A percentile compares a stretch with the other conserved stretches of the same genome.
phyloP scores from a whole-genome alignment of 139 green algal species.

The Chlamydomonas incerta region DNA sequence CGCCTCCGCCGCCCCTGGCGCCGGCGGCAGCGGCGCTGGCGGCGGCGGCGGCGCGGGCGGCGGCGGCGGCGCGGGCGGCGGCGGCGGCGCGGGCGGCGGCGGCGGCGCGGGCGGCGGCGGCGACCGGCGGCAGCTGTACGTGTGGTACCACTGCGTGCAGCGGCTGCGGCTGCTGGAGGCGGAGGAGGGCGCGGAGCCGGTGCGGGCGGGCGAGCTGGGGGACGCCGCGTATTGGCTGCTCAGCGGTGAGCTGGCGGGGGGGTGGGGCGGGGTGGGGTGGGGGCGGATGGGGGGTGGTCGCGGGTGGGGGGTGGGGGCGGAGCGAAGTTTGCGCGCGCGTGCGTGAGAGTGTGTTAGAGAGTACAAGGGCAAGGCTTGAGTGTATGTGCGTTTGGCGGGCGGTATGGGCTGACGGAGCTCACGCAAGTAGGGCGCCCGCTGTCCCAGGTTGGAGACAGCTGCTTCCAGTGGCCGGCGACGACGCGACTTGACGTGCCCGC shows the following conservation, averaged over 20 bases:
- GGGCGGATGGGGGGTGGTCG: background rate
- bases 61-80: no score
- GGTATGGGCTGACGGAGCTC: no score
- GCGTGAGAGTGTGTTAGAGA: no score
- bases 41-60: no score
- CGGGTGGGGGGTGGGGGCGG: background rate
- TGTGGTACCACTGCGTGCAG: constrained; percentile 43
- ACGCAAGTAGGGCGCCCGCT: no score
- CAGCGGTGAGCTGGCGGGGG: background rate
- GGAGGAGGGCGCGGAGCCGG: background rate
- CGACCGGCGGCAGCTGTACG: constrained; percentile 21
- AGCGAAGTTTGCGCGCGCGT: background rate
- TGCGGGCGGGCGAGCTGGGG: background rate
- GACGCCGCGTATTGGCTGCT: constrained; percentile 29
- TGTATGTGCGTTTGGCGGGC: no score
- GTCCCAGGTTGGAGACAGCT: no score
- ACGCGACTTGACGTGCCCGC: no score
- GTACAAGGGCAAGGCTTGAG: no score
- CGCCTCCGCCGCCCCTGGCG: no score
- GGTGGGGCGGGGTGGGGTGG: background rate
- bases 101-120: background rate
- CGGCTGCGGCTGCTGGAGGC: constrained; percentile 35
- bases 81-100: background rate
- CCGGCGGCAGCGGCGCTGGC: no score
- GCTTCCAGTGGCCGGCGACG: no score